Evolutionary conservation across 108 stramenopile genomes (phyloP).

Genomic region (Bacterosira constricta): DNA sequence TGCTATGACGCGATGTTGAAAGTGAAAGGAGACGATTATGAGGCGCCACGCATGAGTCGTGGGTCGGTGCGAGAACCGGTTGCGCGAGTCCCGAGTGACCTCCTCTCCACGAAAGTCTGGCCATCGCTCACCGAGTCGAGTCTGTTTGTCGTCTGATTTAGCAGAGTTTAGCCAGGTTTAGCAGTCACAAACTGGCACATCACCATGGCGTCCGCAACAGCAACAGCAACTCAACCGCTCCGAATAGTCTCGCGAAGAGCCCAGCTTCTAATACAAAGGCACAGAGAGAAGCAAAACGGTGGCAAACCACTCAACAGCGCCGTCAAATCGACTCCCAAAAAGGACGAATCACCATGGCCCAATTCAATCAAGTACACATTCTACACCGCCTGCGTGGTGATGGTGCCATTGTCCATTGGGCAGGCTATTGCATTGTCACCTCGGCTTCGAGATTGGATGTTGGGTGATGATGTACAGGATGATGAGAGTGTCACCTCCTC

Average conservation of each 20-base stretch:
- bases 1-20: too few species aligned
- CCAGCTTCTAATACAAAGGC: constrained; percentile 24
- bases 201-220: constrained; percentile 3
- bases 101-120: too few species aligned
- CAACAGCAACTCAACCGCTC: background rate
- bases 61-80: too few species aligned
- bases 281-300: background rate
- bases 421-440: constrained; percentile 36
- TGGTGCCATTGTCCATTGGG: constrained; percentile 39
- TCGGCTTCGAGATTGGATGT: constrained; percentile 29
- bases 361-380: constrained; percentile 27
- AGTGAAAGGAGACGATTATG: too few species aligned
- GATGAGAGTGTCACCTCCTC: background rate
- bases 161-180: too few species aligned
- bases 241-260: constrained; percentile 42
- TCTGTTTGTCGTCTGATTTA: too few species aligned
- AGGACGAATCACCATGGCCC: constrained; percentile 40
- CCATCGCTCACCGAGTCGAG: too few species aligned
- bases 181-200: too few species aligned
- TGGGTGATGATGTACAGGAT: constrained; percentile 20
- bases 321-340: background rate
- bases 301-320: background rate
- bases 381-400: constrained; percentile 26
- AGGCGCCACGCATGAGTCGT: too few species aligned
- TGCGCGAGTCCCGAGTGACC: too few species aligned